Evolutionary conservation across 2,329 filamentous ascomycete species (phyloP).

Genomic region (Rhytidhysteron rufulum): DNA sequence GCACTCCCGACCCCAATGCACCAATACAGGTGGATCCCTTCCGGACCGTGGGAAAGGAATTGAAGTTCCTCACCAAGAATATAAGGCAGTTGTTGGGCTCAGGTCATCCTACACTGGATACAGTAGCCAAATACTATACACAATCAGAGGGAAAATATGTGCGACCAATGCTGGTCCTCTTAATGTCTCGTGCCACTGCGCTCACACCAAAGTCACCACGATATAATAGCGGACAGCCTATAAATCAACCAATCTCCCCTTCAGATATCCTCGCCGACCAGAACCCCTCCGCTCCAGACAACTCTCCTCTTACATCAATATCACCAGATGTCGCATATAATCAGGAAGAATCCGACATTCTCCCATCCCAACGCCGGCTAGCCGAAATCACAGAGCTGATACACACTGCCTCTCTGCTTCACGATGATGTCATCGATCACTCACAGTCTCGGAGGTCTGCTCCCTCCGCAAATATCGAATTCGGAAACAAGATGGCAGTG

Average conservation of each 20-base stretch:
- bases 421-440: conserved; percentile 97
- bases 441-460: conserved; percentile 78
- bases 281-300: conserved; percentile 64
- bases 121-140: conserved; percentile 96
- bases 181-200: conserved; percentile 95
- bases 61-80: conserved; percentile 92
- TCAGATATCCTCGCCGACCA: conserved; percentile 67
- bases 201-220: conserved; percentile 59
- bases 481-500: conserved; percentile 99
- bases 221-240: conserved; percentile 21
- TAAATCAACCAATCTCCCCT: conserved; percentile 61
- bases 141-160: conserved; percentile 96
- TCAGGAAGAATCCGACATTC: conserved; percentile 61
- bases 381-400: conserved; percentile 98
- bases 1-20: conserved; percentile 53
- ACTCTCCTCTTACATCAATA: conserved; percentile 51
- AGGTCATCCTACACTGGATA: conserved; percentile 89
- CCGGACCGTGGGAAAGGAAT: conserved; percentile 87
- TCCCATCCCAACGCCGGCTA: conserved; percentile 87
- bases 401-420: conserved; percentile 90
- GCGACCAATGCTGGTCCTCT: conserved; percentile 85
- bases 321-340: conserved; percentile 44
- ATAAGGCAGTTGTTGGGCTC: conserved; percentile 91
- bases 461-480: conserved; percentile 87
- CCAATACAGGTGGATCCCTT: conserved; percentile 82